These are phyloP conservation scores for Primulina eburnea DNA, from an alignment of 257 asterid genomes.

Conservation along the genomic window DNA sequence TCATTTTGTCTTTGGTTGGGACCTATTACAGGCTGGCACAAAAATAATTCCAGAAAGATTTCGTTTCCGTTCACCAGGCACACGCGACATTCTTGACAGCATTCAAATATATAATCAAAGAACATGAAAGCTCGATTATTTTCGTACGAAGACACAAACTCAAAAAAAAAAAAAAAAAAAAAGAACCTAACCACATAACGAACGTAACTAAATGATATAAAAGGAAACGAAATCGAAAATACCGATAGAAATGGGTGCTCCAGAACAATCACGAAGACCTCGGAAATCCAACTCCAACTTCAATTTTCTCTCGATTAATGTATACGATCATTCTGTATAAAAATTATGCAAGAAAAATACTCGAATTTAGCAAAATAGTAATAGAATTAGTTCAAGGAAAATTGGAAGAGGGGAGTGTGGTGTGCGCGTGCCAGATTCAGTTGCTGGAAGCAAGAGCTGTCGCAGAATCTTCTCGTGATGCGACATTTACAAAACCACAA, in stretches of 20 bases:
- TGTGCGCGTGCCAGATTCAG: slow-evolving; percentile 44
- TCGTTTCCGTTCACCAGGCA: neutral
- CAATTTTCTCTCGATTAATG: neutral
- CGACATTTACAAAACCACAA: no score
- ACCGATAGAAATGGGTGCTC: no score
- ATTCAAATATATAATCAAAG: neutral
- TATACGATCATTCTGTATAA: neutral
- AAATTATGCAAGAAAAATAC: neutral
- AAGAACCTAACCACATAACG: no score
- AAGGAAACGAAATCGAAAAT: neutral
- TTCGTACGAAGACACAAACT: slow-evolving; percentile 1
- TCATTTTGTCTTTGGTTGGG: no score
- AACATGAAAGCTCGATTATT: neutral
- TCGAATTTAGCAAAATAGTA: neutral
- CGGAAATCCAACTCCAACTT: neutral
- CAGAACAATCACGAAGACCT: slow-evolving; percentile 16
- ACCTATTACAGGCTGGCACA: no score
- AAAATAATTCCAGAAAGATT: neutral
- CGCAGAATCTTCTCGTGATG: slow-evolving; percentile 16
- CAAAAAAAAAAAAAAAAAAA: neutral
- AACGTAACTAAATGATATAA: neutral
- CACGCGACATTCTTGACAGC: neutral
- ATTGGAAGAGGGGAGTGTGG: slow-evolving; percentile 45
- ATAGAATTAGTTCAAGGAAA: neutral
- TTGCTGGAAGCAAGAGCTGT: neutral